phyloP scores from a whole-genome alignment of 768 basidiomycete genomes.

The Heimioporus sp. region DNA sequence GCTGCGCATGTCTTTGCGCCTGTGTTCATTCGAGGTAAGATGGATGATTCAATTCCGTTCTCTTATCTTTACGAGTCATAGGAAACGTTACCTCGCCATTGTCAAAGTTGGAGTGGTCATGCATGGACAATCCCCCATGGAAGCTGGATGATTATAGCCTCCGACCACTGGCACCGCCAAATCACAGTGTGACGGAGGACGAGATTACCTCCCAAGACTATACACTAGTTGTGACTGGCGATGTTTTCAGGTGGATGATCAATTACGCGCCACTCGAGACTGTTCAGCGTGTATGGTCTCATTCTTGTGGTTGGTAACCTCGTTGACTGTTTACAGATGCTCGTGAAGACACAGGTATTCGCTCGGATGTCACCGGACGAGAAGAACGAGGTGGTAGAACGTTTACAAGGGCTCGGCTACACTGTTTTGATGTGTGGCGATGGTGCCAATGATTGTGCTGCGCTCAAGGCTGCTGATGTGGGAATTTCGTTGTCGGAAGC shows the following conservation, averaged over 20 bases:
- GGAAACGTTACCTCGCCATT: slow-evolving; percentile 51
- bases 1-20: slow-evolving; percentile 90
- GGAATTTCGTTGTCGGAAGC: slow-evolving; percentile 96
- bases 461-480: slow-evolving; percentile 97
- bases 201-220: slow-evolving; percentile 84
- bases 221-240: slow-evolving; percentile 88
- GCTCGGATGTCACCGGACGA: slow-evolving; percentile 99
- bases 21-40: slow-evolving; percentile 65
- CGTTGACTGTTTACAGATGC: slow-evolving; percentile 63
- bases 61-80: slow-evolving; percentile 23
- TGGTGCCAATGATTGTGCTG: slow-evolving; percentile 98
- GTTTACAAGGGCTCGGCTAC: slow-evolving; percentile 90
- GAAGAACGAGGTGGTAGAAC: slow-evolving; percentile 97
- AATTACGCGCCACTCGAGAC: slow-evolving; percentile 94
- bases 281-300: slow-evolving; percentile 67
- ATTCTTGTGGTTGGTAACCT: neutral
- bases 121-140: slow-evolving; percentile 84
- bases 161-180: slow-evolving; percentile 73
- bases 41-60: neutral
- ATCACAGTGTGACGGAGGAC: slow-evolving; percentile 66
- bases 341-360: slow-evolving; percentile 94
- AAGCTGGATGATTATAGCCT: slow-evolving; percentile 88
- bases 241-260: slow-evolving; percentile 98
- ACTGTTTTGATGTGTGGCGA: slow-evolving; percentile 99
- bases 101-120: slow-evolving; percentile 84